Evolutionary conservation across 75 land plant species (phyloP).

Genomic region (Gnetum montanum): DNA sequence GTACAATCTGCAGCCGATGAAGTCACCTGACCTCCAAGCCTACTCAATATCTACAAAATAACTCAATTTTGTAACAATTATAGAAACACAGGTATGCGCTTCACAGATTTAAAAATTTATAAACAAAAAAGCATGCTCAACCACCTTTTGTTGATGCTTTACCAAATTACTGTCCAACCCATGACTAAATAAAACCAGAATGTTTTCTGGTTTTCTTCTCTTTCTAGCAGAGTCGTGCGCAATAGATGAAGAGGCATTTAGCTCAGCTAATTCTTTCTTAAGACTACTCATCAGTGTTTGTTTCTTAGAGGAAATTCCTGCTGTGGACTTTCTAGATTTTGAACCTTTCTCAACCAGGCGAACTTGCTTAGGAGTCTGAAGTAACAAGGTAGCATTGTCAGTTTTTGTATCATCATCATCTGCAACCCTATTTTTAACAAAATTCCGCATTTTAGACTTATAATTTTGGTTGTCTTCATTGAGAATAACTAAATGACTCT

Average conservation of each 20-base stretch:
- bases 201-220: slow-evolving; percentile 40
- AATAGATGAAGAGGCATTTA: slow-evolving; percentile 10
- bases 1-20: slow-evolving; percentile 66
- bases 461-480: no score
- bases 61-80: background rate
- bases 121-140: slow-evolving; percentile 4
- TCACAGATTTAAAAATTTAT: background rate
- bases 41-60: slow-evolving; percentile 51
- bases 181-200: slow-evolving; percentile 72
- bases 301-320: background rate
- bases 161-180: slow-evolving; percentile 53
- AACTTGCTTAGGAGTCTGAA: background rate
- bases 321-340: no score
- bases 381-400: slow-evolving; percentile 2
- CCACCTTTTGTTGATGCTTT: slow-evolving; percentile 81
- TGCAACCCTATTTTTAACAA: no score
- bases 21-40: slow-evolving; percentile 41
- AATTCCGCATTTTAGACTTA: no score
- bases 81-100: no score
- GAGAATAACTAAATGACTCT: no score
- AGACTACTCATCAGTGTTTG: slow-evolving; percentile 5
- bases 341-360: no score
- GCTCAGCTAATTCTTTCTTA: slow-evolving; percentile 23
- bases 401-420: no score
- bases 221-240: slow-evolving; percentile 22